Percentiles rank a stretch among this genome's conserved stretches.
phyloP scores from a whole-genome alignment of 2,329 filamentous ascomycete species.

The Thermothelomyces thermophilus region DNA sequence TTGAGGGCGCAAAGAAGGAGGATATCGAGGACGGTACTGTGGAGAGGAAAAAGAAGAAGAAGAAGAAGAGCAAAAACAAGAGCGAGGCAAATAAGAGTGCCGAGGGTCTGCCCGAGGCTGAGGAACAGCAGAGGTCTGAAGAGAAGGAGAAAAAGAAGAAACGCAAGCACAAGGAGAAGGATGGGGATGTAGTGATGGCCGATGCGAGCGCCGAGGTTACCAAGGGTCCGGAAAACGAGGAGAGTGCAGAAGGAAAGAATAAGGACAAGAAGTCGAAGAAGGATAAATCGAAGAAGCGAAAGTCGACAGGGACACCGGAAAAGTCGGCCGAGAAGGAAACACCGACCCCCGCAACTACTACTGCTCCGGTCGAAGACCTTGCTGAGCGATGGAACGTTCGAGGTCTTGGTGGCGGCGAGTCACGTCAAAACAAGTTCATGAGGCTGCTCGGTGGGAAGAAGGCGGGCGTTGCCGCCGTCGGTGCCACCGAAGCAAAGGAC shows the following conservation, averaged over 20 bases:
- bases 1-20: neutral
- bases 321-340: constrained; percentile 2
- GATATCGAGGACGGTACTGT: neutral
- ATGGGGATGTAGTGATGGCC: constrained; percentile 9
- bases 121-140: neutral
- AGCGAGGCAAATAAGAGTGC: neutral
- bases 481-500: constrained; percentile 7
- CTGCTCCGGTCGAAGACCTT: constrained; percentile 23
- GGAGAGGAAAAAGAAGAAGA: constrained; percentile 4
- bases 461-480: constrained; percentile 27
- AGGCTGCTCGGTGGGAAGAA: constrained; percentile 50
- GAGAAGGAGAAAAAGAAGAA: constrained; percentile 10
- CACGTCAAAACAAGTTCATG: constrained; percentile 51
- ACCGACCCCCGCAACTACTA: constrained; percentile 6
- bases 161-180: neutral
- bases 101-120: neutral
- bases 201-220: constrained; percentile 1
- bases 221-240: constrained; percentile 8
- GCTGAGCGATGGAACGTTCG: constrained; percentile 47
- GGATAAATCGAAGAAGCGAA: constrained; percentile 14
- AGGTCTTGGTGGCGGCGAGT: constrained; percentile 43
- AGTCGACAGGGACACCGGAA: neutral
- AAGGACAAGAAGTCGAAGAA: constrained; percentile 16
- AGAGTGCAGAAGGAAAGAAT: constrained; percentile 1
- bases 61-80: constrained; percentile 3